A percentile compares a stretch with the other conserved stretches of the same genome.
Evolutionary conservation across 106 monocot genomes (phyloP).

Genomic region (Acanthochlamys bracteata): DNA sequence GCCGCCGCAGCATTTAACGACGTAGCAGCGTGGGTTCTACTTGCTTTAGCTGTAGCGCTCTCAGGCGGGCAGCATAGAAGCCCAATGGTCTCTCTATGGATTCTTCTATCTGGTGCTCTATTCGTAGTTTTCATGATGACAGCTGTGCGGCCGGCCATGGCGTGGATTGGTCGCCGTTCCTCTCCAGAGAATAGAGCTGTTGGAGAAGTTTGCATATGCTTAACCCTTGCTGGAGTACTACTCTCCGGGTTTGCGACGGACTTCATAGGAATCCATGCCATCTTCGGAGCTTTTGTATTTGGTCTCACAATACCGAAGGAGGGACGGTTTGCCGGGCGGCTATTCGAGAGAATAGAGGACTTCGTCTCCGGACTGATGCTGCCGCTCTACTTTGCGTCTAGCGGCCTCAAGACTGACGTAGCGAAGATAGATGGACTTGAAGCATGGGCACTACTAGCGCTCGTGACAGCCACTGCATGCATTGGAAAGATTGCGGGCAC

Average conservation of each 20-base stretch:
- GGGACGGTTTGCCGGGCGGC: not conserved
- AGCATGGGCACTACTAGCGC: not conserved
- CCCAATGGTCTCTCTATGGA: constrained; percentile 9
- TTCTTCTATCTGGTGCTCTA: not conserved
- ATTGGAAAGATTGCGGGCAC: constrained; percentile 2
- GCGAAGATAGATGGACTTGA: not conserved
- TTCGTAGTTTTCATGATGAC: constrained; percentile 8
- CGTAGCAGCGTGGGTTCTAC: constrained; percentile 36
- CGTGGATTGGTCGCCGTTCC: constrained; percentile 10
- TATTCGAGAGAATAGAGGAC: constrained; percentile 9
- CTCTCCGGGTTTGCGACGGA: constrained; percentile 1
- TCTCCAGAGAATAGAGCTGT: not conserved
- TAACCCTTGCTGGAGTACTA: not conserved
- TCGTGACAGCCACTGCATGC: constrained; percentile 7
- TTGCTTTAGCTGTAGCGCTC: constrained; percentile 40
- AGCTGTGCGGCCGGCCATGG: constrained; percentile 18
- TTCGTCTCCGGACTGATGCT: constrained; percentile 1
- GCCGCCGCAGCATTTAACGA: constrained; percentile 49
- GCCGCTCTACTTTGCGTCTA: constrained; percentile 1
- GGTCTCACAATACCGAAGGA: constrained; percentile 5
- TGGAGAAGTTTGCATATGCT: constrained; percentile 1
- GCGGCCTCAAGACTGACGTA: constrained; percentile 2
- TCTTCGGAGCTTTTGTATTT: constrained; percentile 4
- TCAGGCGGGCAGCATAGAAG: constrained; percentile 22
- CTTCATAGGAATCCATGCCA: constrained; percentile 9